These are phyloP conservation scores for Boletus fagicola DNA, from an alignment of 768 basidiomycete genomes.

Conservation along the genomic window DNA sequence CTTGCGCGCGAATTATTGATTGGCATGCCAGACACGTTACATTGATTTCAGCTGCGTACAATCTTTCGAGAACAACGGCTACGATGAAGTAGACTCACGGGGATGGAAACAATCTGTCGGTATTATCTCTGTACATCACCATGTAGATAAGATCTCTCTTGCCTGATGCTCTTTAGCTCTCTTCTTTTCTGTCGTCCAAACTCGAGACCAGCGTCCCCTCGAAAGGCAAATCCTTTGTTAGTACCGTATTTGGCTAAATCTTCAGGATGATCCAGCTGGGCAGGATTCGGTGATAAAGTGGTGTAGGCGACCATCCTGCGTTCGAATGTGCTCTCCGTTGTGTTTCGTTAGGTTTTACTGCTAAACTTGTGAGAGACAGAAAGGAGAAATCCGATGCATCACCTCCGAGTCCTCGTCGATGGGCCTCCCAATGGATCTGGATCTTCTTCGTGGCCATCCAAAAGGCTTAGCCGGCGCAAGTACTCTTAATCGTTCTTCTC, in stretches of 20 bases:
- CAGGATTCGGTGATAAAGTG: slow-evolving; percentile 67
- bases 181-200: too few species aligned
- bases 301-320: slow-evolving; percentile 62
- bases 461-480: too few species aligned
- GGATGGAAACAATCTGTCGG: neutral
- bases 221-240: slow-evolving; percentile 82
- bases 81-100: slow-evolving; percentile 5
- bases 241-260: slow-evolving; percentile 82
- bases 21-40: slow-evolving; percentile 63
- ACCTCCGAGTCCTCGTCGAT: too few species aligned
- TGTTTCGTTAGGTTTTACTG: slow-evolving; percentile 51
- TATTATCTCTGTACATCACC: neutral
- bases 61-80: slow-evolving; percentile 63
- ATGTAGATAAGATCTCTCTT: slow-evolving; percentile 31
- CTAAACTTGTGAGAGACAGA: too few species aligned
- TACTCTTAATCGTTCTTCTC: too few species aligned
- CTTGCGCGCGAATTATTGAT: neutral
- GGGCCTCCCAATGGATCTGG: too few species aligned
- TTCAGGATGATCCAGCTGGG: slow-evolving; percentile 84
- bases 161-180: too few species aligned
- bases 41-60: slow-evolving; percentile 80
- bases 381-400: too few species aligned
- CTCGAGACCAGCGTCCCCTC: slow-evolving; percentile 68
- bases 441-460: too few species aligned
- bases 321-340: slow-evolving; percentile 69